A percentile compares a stretch with the other conserved stretches of the same genome.
phyloP scores from a whole-genome alignment of 2,329 filamentous ascomycete genomes.

The Beauveria rudraprayagi region DNA sequence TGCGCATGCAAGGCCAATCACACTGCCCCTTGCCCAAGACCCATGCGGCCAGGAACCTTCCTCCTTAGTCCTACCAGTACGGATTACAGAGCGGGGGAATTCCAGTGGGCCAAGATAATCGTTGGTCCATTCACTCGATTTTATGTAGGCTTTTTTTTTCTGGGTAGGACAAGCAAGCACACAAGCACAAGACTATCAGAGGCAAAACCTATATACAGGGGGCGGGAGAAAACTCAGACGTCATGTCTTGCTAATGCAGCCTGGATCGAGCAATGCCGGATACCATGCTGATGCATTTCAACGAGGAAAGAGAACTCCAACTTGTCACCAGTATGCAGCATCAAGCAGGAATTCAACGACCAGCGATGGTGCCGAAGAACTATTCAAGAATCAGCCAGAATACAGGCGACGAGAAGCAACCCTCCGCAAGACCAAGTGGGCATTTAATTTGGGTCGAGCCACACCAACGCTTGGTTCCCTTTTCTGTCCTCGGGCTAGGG shows the following conservation, averaged over 20 bases:
- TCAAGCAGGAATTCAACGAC: no score
- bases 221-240: background rate
- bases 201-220: background rate
- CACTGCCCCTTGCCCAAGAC: background rate
- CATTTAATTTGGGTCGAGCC: background rate
- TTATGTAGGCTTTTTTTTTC: background rate
- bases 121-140: background rate
- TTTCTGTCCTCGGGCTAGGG: background rate
- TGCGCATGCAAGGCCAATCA: conserved; percentile 9
- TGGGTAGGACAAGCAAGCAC: background rate
- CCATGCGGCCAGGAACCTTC: background rate
- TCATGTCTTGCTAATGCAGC: background rate
- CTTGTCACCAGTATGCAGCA: background rate
- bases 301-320: no score
- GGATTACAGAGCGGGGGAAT: background rate
- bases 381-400: background rate
- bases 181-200: background rate
- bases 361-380: background rate
- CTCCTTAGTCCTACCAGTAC: background rate
- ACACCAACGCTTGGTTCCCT: background rate
- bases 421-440: background rate
- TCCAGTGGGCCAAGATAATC: background rate
- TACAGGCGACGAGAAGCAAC: background rate
- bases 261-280: background rate
- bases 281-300: background rate